Evolutionary conservation across 805 yeast species (phyloP), one percentile per base, ranked within the genome.

Genomic region (Cyberlindnera maclurae): DNA sequence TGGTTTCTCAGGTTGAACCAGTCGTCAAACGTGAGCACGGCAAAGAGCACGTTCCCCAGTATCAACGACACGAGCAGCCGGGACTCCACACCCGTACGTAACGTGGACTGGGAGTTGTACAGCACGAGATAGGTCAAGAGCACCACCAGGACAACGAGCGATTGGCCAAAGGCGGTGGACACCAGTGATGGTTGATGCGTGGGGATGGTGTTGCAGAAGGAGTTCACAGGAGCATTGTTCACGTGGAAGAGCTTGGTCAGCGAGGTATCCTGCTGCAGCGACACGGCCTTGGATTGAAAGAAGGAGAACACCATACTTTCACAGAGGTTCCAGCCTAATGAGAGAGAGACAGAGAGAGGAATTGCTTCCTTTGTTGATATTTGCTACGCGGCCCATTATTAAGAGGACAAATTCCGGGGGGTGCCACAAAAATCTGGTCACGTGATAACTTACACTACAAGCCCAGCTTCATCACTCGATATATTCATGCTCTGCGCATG

Each of bases 181-280:
- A 55, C 36, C 9, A 55, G 37, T 1, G 59, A 49, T 6, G 58
- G 57, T 24, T 46, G 49, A 4, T 42, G 29, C 12, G 50, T 41
- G 10, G 59, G 59, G 8, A 53, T 35, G 4, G 41, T 26, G 12
- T 36, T 28, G 33, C 59, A 55, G 35, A 42, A 55, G 17, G 46
- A 43, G 26, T 42, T 39, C 2, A 55, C 54, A 7, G 59, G 58
- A 2, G 57, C 44, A 29, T 55, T 55, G 45, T 53, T 53, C 17
- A 45, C 47, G 4, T 45, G 33, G 10, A 54, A 37, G 37, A 54
- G 40, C 33, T 39, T 46, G n/a, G 47, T 22, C 7, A 50, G 31
- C 1, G 49, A 33, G 5, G 39, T 33, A 10, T 39, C 33, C 15
- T 22, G 26, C 18, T 36, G 38, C 15, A 36, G 32, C 26, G 45